phyloP scores from a whole-genome alignment of 192 early-diverging fungal genomes.

The Pilobolus umbonatus region DNA sequence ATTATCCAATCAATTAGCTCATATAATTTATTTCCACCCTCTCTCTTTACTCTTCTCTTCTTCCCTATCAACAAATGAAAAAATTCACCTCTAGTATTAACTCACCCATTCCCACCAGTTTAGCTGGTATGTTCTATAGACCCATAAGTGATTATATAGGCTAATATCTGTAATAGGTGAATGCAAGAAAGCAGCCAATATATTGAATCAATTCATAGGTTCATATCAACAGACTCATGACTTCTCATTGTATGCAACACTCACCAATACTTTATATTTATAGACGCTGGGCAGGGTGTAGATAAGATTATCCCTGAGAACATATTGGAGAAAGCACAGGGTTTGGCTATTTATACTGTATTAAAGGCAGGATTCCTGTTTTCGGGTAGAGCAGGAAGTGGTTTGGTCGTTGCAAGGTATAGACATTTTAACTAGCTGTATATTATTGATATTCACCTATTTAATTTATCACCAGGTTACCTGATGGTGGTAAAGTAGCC shows the following conservation, averaged over 20 bases:
- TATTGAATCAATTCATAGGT: conserved; percentile 29
- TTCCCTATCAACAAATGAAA: neutral
- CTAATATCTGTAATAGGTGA: conserved; percentile 11
- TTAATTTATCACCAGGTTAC: neutral
- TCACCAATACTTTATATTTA: neutral
- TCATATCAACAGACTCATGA: neutral
- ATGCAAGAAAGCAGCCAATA: conserved; percentile 30
- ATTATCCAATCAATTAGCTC: no score
- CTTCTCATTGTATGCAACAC: neutral
- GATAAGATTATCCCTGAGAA: conserved; percentile 65
- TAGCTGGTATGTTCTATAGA: conserved; percentile 1
- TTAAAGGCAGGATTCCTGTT: conserved; percentile 93
- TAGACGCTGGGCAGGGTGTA: conserved; percentile 43
- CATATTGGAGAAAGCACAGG: conserved; percentile 73
- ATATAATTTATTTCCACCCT: no score
- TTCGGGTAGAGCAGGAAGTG: conserved; percentile 85
- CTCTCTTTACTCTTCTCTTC: no score
- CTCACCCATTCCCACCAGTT: conserved; percentile 8
- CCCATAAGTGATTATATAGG: neutral
- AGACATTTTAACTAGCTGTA: neutral
- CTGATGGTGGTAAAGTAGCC: conserved; percentile 3
- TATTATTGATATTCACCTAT: neutral
- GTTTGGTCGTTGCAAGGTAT: conserved; percentile 80
- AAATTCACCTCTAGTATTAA: conserved; percentile 1
- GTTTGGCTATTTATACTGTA: conserved; percentile 90